Conservation (phyloP, 2,329 filamentous ascomycete species). For the Colletotrichum orbiculare region DNA sequence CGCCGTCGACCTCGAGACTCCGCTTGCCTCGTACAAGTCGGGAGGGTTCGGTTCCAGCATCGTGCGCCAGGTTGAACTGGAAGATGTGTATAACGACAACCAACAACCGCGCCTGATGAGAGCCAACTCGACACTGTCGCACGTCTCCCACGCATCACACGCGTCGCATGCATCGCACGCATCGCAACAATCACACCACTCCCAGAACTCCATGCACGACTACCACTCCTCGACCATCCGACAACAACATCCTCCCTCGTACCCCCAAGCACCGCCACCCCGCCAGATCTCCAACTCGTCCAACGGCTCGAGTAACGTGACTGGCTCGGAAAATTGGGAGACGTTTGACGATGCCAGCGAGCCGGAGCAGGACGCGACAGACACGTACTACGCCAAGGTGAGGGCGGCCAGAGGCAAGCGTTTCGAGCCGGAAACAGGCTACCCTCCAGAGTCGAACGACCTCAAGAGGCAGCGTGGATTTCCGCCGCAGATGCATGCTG, state of each 20-base stretch:
- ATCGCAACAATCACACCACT: conserved; percentile 42
- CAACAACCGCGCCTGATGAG: conserved; percentile 49
- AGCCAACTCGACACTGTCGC: conserved; percentile 54
- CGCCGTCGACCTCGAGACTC: conserved; percentile 62
- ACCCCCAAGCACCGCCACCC: conserved; percentile 56
- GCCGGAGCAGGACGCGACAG: conserved; percentile 78
- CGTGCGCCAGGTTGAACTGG: conserved; percentile 73
- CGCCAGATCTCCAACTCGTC: conserved; percentile 81
- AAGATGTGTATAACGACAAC: conserved; percentile 83
- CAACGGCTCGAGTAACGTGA: conserved; percentile 78
- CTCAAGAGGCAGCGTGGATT: conserved; percentile 66
- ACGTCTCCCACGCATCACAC: conserved; percentile 47
- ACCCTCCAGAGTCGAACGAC: conserved; percentile 55
- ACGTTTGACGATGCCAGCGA: conserved; percentile 90
- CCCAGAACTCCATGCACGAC: conserved; percentile 49
- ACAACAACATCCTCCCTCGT: conserved; percentile 48
- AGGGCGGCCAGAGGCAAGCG: conserved; percentile 76
- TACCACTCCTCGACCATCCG: conserved; percentile 54
- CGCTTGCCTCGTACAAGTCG: conserved; percentile 59
- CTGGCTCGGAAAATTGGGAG: conserved; percentile 97
- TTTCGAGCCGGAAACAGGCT: conserved; percentile 61
- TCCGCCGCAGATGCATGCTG: conserved; percentile 60
- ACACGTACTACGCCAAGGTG: conserved; percentile 84
- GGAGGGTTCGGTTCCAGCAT: conserved; percentile 64
- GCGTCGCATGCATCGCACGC: conserved; percentile 40